These are phyloP conservation scores for Lyophyllum shimeji DNA, from an alignment of 768 basidiomycete genomes.

Conservation along the genomic window DNA sequence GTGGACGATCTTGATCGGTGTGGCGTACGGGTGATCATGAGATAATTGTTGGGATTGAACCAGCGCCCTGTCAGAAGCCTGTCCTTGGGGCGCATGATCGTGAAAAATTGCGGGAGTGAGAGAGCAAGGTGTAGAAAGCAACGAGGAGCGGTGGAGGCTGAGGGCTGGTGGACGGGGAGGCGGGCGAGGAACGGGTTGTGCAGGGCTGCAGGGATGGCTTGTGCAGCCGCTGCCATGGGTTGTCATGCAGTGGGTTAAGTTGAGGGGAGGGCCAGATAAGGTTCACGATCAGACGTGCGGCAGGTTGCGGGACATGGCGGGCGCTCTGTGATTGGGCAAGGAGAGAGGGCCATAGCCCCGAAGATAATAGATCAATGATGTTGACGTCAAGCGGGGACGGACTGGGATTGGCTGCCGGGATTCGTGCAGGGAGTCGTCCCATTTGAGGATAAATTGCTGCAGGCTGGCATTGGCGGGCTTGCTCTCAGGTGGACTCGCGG, in stretches of 20 bases:
- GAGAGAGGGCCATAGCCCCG: constrained; percentile 3
- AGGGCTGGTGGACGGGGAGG: background rate
- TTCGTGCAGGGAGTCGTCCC: background rate
- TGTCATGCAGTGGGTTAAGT: background rate
- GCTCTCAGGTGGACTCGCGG: background rate
- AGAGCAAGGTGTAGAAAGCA: background rate
- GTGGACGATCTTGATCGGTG: constrained; percentile 22
- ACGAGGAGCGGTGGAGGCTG: background rate
- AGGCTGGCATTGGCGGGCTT: constrained; percentile 1
- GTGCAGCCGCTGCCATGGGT: background rate
- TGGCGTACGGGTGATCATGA: constrained; percentile 17
- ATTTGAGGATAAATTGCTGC: constrained; percentile 1
- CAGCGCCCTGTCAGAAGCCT: background rate
- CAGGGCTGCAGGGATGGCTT: background rate
- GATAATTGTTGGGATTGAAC: background rate
- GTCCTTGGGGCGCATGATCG: background rate
- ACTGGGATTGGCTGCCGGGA: constrained; percentile 3
- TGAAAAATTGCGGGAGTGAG: background rate
- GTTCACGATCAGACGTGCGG: constrained; percentile 31
- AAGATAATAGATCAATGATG: constrained; percentile 3
- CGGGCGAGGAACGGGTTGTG: too few species aligned
- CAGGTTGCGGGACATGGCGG: constrained; percentile 16
- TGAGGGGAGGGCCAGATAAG: constrained; percentile 24
- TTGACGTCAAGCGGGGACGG: constrained; percentile 11
- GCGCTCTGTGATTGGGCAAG: constrained; percentile 7